phyloP scores from a whole-genome alignment of 2,329 filamentous ascomycete species.

The Calonectria montana region DNA sequence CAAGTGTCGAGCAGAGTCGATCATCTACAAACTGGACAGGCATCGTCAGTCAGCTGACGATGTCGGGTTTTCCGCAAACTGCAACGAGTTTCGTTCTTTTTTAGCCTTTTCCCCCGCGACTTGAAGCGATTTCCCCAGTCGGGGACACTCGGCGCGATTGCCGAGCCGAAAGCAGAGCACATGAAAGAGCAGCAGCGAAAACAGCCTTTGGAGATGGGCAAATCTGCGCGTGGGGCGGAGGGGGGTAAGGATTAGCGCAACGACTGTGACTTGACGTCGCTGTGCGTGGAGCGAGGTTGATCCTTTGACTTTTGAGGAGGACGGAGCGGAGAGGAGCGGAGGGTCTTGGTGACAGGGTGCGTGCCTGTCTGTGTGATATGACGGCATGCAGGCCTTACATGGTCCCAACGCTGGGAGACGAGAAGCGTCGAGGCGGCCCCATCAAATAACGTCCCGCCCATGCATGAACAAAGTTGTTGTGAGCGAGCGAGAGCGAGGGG shows the following conservation, averaged over 20 bases:
- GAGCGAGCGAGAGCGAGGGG: not conserved
- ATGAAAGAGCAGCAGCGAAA: not conserved
- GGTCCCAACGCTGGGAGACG: not conserved
- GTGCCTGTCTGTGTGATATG: not conserved
- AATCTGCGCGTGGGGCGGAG: not conserved
- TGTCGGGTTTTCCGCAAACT: not conserved
- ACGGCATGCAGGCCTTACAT: not conserved
- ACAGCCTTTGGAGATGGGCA: not conserved
- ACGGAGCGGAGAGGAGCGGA: slow-evolving; percentile 13
- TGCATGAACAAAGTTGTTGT: slow-evolving; percentile 9
- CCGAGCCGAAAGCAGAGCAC: slow-evolving; percentile 10
- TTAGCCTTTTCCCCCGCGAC: not conserved
- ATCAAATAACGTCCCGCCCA: slow-evolving; percentile 9
- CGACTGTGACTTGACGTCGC: slow-evolving; percentile 16
- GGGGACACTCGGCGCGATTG: not conserved
- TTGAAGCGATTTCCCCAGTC: not conserved
- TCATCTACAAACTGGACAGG: not conserved
- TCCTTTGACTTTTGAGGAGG: not conserved
- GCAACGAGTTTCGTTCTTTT: not conserved
- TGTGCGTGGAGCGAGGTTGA: slow-evolving; percentile 1
- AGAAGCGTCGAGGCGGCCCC: not conserved
- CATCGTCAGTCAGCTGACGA: not conserved
- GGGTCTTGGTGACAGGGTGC: slow-evolving; percentile 2
- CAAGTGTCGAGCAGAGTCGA: slow-evolving; percentile 4
- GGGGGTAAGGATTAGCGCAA: not conserved